Evolutionary conservation across 306 rosid species (phyloP).

Genomic region (Cajanus cajan): DNA sequence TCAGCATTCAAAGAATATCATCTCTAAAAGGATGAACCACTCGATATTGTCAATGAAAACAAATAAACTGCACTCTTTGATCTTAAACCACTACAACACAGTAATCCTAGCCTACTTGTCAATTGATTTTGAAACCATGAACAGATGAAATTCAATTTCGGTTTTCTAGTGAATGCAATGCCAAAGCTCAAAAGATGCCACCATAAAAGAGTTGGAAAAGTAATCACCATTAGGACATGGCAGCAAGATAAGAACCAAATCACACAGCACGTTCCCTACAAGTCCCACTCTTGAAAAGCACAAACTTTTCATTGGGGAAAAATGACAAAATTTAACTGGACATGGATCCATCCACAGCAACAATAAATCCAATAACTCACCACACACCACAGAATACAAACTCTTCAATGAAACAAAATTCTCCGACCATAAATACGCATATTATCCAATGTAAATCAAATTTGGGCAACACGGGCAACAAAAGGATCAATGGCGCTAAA

Average conservation of each 20-base stretch:
- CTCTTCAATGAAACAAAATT: background rate
- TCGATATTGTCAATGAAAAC: background rate
- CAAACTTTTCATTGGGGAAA: background rate
- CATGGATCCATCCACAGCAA: background rate
- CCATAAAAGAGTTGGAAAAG: background rate
- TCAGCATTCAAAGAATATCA: background rate
- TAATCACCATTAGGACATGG: background rate
- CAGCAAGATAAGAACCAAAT: background rate
- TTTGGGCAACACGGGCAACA: background rate
- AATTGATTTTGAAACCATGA: background rate
- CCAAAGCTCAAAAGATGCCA: background rate
- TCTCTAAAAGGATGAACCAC: background rate
- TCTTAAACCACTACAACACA: background rate
- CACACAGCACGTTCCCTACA: background rate
- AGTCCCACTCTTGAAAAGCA: background rate
- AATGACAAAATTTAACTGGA: background rate
- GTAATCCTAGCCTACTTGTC: background rate
- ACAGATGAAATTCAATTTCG: background rate
- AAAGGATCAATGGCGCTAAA: background rate
- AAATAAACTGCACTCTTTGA: background rate
- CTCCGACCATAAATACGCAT: background rate
- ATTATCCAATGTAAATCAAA: background rate
- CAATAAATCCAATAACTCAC: background rate
- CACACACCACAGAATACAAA: background rate
- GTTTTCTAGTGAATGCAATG: background rate